Evolutionary conservation across 352 stramenopile species (phyloP).

Genomic region (Pythium rhizo-oryzae): DNA sequence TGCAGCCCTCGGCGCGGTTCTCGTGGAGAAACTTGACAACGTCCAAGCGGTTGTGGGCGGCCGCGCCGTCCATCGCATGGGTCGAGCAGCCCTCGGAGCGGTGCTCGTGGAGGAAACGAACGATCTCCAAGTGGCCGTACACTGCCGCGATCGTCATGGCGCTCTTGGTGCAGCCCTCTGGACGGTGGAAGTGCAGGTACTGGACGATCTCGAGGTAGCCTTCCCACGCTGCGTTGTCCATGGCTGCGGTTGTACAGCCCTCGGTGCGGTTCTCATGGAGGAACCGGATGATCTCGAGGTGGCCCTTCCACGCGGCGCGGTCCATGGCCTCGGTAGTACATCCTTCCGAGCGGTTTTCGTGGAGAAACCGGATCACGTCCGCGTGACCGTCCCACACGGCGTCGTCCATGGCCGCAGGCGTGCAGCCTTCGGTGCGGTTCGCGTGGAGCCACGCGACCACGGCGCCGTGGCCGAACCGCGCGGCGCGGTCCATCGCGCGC

Average conservation of each 20-base stretch:
- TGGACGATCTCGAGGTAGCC: constrained; percentile 56
- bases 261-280: constrained; percentile 53
- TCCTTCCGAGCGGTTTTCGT: constrained; percentile 58
- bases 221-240: constrained; percentile 73
- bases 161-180: constrained; percentile 55
- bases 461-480: constrained; percentile 65
- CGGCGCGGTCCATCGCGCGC: constrained; percentile 78
- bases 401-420: constrained; percentile 72
- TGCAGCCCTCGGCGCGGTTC: constrained; percentile 60
- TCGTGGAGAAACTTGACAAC: constrained; percentile 59
- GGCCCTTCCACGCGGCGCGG: constrained; percentile 69
- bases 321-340: constrained; percentile 71
- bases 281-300: constrained; percentile 66
- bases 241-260: constrained; percentile 38
- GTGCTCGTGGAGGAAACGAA: constrained; percentile 59
- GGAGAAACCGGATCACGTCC: constrained; percentile 69
- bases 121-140: constrained; percentile 54
- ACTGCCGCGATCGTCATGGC: constrained; percentile 68
- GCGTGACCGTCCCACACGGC: constrained; percentile 68
- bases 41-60: constrained; percentile 49
- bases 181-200: constrained; percentile 58
- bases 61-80: constrained; percentile 63
- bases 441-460: constrained; percentile 75
- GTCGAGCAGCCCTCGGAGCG: constrained; percentile 59
- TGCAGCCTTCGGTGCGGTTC: constrained; percentile 68